Evolutionary conservation across 768 basidiomycete genomes (phyloP).

Genomic region (Gyrodon lividus): DNA sequence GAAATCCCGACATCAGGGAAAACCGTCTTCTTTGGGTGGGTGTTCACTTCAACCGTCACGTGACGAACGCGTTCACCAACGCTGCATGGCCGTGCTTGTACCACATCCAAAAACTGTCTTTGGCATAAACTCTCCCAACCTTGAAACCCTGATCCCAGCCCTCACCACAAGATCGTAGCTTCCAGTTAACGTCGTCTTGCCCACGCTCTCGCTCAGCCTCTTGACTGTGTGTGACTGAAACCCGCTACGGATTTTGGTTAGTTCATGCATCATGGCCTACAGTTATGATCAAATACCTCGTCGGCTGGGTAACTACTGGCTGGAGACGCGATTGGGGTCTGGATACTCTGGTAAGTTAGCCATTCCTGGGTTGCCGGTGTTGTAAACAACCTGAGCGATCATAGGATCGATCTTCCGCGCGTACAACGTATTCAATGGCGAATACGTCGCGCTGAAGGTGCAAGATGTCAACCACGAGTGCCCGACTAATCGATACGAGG

Average conservation of each 20-base stretch:
- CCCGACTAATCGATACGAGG: conserved; percentile 74
- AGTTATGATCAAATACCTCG: conserved; percentile 27
- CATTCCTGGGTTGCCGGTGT: not conserved
- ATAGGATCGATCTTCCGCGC: conserved; percentile 75
- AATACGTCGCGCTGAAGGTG: conserved; percentile 72
- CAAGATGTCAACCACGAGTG: conserved; percentile 70
- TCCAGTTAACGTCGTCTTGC: not conserved
- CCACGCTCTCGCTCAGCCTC: no score
- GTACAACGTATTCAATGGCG: conserved; percentile 50
- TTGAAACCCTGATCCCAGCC: no score
- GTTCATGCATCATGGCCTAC: conserved; percentile 11
- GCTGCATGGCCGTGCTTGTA: conserved; percentile 1
- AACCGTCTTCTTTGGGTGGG: no score
- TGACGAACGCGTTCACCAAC: conserved; percentile 25
- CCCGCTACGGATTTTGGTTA: not conserved
- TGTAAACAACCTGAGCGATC: conserved; percentile 1
- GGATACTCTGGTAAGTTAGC: conserved; percentile 64
- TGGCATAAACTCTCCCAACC: not conserved
- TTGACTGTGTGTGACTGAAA: not conserved
- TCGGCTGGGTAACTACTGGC: conserved; percentile 57
- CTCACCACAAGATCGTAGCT: not conserved
- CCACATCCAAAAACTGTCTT: conserved; percentile 1
- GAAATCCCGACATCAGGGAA: no score
- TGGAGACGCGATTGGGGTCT: conserved; percentile 60
- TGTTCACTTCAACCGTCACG: conserved; percentile 20